Conservation (phyloP, 345 rosid genomes). For the Camelina hispida region DNA sequence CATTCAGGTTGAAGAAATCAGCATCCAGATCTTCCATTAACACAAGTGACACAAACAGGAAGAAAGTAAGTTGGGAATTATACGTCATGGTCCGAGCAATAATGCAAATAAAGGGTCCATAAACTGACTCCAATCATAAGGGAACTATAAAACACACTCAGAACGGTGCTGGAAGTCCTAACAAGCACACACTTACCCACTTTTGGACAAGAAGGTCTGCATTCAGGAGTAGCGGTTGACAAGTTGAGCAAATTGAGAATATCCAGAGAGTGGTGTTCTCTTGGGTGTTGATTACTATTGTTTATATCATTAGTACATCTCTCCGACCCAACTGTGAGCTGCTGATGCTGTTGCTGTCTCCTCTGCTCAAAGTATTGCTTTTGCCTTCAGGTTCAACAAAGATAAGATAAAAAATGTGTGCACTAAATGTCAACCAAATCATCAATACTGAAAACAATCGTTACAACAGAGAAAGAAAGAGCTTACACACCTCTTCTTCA, state of each 20-base stretch:
- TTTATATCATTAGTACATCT: slow-evolving; percentile 44
- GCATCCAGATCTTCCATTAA: slow-evolving; percentile 34
- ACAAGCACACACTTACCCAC: slow-evolving; percentile 47
- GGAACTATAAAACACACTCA: slow-evolving; percentile 17
- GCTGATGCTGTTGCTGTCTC: slow-evolving; percentile 62
- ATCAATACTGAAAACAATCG: background rate
- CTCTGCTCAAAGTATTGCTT: slow-evolving; percentile 87
- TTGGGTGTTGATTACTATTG: slow-evolving; percentile 34
- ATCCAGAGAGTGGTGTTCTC: slow-evolving; percentile 71
- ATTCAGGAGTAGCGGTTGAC: slow-evolving; percentile 50
- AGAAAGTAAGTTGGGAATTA: slow-evolving; percentile 5
- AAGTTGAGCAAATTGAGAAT: slow-evolving; percentile 65
- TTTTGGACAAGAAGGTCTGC: slow-evolving; percentile 41
- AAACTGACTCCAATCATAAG: slow-evolving; percentile 14
- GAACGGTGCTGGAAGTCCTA: background rate
- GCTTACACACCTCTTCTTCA: slow-evolving; percentile 43
- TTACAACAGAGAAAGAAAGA: background rate
- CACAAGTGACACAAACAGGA: slow-evolving; percentile 27
- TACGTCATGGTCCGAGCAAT: slow-evolving; percentile 15
- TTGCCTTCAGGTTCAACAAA: slow-evolving; percentile 58
- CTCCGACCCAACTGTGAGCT: slow-evolving; percentile 48
- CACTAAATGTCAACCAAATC: background rate
- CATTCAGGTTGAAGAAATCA: slow-evolving; percentile 27
- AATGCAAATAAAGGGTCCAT: slow-evolving; percentile 24
- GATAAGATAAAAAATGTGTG: slow-evolving; percentile 10